Conservation (phyloP, 345 rosid species). For the Gossypioides kirkii region DNA sequence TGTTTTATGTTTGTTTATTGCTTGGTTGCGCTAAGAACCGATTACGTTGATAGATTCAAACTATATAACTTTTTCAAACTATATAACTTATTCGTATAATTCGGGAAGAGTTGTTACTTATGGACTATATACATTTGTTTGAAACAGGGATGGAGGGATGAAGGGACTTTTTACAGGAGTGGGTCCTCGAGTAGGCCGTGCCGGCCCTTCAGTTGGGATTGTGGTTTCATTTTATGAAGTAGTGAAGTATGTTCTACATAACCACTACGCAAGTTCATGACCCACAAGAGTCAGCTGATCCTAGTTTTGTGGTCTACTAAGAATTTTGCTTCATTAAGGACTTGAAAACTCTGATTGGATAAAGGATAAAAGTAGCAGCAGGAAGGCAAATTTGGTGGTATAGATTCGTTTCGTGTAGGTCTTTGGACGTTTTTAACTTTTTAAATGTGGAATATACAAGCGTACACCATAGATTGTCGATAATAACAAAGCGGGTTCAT, state of each 20-base stretch:
- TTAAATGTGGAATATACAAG: not conserved
- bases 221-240: constrained; percentile 91
- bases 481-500: constrained; percentile 1
- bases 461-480: not conserved
- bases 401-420: not conserved
- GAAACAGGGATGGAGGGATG: constrained; percentile 71
- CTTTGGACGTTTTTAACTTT: not conserved
- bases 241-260: constrained; percentile 63
- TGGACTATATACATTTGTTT: not conserved
- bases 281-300: constrained; percentile 1
- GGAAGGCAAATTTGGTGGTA: constrained; percentile 2
- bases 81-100: not conserved
- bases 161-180: constrained; percentile 84
- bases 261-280: constrained; percentile 31
- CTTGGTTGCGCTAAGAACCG: not conserved
- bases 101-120: not conserved
- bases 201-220: constrained; percentile 93
- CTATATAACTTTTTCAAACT: too few species aligned
- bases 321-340: not conserved
- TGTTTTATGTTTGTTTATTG: not conserved
- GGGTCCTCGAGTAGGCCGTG: constrained; percentile 89
- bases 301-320: not conserved
- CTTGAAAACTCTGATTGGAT: not conserved
- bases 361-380: constrained; percentile 9
- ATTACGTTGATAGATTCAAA: not conserved